These are phyloP conservation scores for Paraleonurus japonicus DNA, from an alignment of 257 asterid genomes.

Conservation along the genomic window DNA sequence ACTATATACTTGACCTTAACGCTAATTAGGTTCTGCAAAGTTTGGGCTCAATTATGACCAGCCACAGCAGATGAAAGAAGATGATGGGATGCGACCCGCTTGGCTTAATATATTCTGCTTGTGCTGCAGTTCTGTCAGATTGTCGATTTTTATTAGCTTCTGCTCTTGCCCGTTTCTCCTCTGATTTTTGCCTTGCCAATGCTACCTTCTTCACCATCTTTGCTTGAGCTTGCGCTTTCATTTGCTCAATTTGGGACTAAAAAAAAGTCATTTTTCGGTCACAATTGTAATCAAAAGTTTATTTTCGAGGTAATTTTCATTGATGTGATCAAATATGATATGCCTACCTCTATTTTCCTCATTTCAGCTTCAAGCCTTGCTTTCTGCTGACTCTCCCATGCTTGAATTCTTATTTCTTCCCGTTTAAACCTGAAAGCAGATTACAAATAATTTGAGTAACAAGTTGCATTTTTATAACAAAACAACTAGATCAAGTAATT, in stretches of 20 bases:
- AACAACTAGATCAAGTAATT: background rate
- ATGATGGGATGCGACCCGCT: constrained; percentile 79
- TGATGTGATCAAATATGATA: background rate
- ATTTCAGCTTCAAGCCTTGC: constrained; percentile 92
- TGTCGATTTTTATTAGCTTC: constrained; percentile 66
- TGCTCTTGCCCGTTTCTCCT: constrained; percentile 68
- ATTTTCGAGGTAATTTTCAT: background rate
- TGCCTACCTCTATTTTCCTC: constrained; percentile 85
- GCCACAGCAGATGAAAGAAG: constrained; percentile 72
- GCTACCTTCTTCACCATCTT: constrained; percentile 87
- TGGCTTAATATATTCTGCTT: constrained; percentile 76
- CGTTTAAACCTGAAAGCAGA: constrained; percentile 67
- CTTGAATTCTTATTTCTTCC: constrained; percentile 85
- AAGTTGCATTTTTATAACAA: background rate
- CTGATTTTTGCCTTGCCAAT: constrained; percentile 83
- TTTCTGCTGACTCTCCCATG: constrained; percentile 96
- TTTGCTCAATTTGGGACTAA: constrained; percentile 70
- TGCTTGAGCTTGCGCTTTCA: constrained; percentile 83
- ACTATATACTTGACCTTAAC: background rate
- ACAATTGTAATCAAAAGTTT: background rate
- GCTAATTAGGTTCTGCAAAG: background rate
- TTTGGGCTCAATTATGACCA: constrained; percentile 50
- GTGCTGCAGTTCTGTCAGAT: constrained; percentile 70
- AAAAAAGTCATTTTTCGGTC: constrained; percentile 11
- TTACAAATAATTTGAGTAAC: background rate